Evolutionary conservation across 306 rosid genomes (phyloP), one percentile per base, ranked within the genome.

Genomic region (Bauhinia variegata): DNA sequence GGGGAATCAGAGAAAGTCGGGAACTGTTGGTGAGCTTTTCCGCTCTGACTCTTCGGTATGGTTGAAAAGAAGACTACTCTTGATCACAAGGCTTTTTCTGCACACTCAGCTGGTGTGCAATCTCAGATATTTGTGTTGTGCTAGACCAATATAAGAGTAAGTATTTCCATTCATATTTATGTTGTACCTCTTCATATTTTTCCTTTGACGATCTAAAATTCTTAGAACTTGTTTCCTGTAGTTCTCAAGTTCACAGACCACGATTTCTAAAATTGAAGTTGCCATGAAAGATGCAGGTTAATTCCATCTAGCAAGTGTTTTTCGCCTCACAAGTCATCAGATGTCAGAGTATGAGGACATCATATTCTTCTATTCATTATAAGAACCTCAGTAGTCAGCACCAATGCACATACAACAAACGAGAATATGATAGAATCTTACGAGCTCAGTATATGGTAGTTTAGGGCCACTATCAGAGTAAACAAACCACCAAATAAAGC

Each of bases 401-500:
- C 9, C 38, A 54, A 80, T 48, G 60, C 37, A 55, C 43, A 66
- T 18, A 23, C 43, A 58, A 65, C 4, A 49, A 61, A 61, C 10
- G 54, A 51, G 63, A 44, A 55, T 63, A 69, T 43, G 74, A 66
- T 51, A 54, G 38, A 70, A 69, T 75, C 84, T 87, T 88, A 92
- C 98, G 89, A 93, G 72, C 78, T 93, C 98, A 38, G 79, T 9
- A 60, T 93, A 93, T 39, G 86, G 95, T 23, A 93, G 80, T 77
- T 86, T 86, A 48, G 98, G 98, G 71, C 98, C 98, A n/a, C 64
- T 71, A 42, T 86, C 97, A 54, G 95, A 80, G 67, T 88, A 93
- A 64, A 93, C 73, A 86, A 88, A 93, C 98, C 98, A 93, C 98
- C 98, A 93, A 71, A 93, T 85, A 62, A 93, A 93, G 62, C 98